Percentiles rank a stretch among this genome's conserved stretches.
phyloP scores from a whole-genome alignment of 805 yeast species.

The Kurtzmaniella cleridarum region DNA sequence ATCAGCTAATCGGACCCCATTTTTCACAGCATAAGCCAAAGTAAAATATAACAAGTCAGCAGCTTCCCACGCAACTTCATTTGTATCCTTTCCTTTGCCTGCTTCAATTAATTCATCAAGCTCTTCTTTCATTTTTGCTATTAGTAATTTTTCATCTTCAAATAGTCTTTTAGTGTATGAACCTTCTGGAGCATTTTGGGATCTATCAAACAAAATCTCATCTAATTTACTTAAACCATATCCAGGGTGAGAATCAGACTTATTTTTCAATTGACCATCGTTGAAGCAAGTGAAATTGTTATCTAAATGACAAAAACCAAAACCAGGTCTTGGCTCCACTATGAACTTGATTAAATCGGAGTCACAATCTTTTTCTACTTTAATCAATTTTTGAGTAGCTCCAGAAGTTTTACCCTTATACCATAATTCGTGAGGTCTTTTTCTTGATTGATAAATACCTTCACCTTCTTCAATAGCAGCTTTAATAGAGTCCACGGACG shows the following conservation, averaged over 20 bases:
- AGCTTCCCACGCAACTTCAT: conserved; percentile 88
- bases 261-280: conserved; percentile 28
- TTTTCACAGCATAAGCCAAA: conserved; percentile 49
- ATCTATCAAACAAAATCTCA: conserved; percentile 56
- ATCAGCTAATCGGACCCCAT: conserved; percentile 75
- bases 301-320: conserved; percentile 89
- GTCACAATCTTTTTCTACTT: conserved; percentile 81
- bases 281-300: conserved; percentile 69
- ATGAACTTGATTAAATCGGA: conserved; percentile 83
- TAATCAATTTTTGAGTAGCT: conserved; percentile 74
- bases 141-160: conserved; percentile 65
- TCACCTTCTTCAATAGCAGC: conserved; percentile 76
- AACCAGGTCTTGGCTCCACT: conserved; percentile 73
- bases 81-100: conserved; percentile 21
- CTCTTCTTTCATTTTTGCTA: conserved; percentile 90
- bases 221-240: conserved; percentile 68
- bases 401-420: conserved; percentile 96
- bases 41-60: conserved; percentile 76
- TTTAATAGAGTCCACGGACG: conserved; percentile 73
- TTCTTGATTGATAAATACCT: conserved; percentile 93
- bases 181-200: conserved; percentile 72
- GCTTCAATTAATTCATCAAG: conserved; percentile 95
- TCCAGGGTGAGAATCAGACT: conserved; percentile 40
- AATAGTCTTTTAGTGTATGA: conserved; percentile 92
- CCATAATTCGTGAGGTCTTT: conserved; percentile 78